Conservation (phyloP, 352 stramenopile species). For the Pythium coloratum region DNA sequence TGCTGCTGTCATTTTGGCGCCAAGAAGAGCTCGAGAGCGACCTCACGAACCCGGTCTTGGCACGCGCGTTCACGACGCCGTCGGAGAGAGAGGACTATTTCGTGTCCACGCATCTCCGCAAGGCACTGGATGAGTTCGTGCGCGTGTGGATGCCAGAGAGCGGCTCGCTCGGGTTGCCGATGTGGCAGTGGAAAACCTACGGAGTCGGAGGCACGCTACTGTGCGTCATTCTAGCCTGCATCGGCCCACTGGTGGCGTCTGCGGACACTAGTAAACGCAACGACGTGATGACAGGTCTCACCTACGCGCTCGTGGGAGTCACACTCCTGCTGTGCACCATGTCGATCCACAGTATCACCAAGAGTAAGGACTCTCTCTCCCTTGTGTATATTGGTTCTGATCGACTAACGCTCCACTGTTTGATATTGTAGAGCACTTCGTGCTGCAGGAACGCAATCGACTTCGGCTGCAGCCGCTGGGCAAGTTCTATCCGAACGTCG, state of each 20-base stretch:
- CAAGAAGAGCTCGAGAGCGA: slow-evolving; percentile 50
- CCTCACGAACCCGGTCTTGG: slow-evolving; percentile 40
- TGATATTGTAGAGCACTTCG: slow-evolving; percentile 43
- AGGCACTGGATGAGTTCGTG: slow-evolving; percentile 43
- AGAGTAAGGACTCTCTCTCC: slow-evolving; percentile 27
- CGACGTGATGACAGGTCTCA: slow-evolving; percentile 38
- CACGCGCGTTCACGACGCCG: slow-evolving; percentile 31
- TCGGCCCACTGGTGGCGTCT: slow-evolving; percentile 7
- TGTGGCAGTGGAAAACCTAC: slow-evolving; percentile 52
- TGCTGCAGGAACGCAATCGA: slow-evolving; percentile 49
- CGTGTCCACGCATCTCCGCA: slow-evolving; percentile 38
- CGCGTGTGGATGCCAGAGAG: slow-evolving; percentile 66
- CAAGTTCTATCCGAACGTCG: slow-evolving; percentile 54
- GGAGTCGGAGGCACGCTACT: slow-evolving; percentile 34
- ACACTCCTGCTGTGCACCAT: slow-evolving; percentile 36
- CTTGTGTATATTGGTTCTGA: background rate
- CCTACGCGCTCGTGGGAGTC: slow-evolving; percentile 37
- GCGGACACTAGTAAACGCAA: slow-evolving; percentile 23
- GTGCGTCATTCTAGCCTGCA: slow-evolving; percentile 20
- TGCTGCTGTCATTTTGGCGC: slow-evolving; percentile 56
- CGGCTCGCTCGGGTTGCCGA: slow-evolving; percentile 42
- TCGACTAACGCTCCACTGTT: slow-evolving; percentile 1
- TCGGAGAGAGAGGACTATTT: slow-evolving; percentile 42
- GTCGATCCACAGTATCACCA: slow-evolving; percentile 44
- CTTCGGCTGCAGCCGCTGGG: slow-evolving; percentile 44